A percentile compares a stretch with the other conserved stretches of the same genome.
Evolutionary conservation across 75 land plant species (phyloP).

Genomic region (Ceratopteris richardii): DNA sequence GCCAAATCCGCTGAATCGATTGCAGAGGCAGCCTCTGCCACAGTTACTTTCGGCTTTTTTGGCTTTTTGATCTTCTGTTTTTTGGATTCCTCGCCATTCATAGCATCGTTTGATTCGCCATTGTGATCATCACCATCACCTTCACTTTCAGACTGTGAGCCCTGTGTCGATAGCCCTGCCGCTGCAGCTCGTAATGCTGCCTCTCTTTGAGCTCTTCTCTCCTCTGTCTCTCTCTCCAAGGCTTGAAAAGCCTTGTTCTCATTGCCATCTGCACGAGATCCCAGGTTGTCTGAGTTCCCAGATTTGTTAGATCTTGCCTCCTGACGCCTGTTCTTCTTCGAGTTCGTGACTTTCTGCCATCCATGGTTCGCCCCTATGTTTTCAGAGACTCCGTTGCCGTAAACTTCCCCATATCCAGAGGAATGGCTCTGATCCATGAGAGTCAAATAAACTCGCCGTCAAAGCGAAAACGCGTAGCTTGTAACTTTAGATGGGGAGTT

Average conservation of each 20-base stretch:
- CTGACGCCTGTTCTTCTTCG: conserved; percentile 40
- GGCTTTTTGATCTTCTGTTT: conserved; percentile 70
- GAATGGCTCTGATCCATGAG: too few species aligned
- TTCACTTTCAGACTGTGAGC: conserved; percentile 37
- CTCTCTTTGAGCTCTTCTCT: conserved; percentile 21
- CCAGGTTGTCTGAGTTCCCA: background rate
- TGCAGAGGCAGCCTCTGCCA: conserved; percentile 75
- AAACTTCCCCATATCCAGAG: too few species aligned
- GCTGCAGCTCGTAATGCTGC: conserved; percentile 23
- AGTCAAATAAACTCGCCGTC: too few species aligned
- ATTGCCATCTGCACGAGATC: conserved; percentile 3
- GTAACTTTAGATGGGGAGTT: too few species aligned
- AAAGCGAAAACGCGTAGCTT: too few species aligned
- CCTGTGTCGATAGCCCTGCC: conserved; percentile 13
- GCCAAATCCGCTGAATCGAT: conserved; percentile 61
- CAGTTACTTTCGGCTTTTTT: conserved; percentile 88
- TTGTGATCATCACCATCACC: conserved; percentile 15
- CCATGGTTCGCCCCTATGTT: conserved; percentile 25
- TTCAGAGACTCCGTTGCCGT: too few species aligned
- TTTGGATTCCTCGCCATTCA: conserved; percentile 27
- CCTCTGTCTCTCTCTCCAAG: conserved; percentile 43
- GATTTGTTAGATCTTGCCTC: too few species aligned
- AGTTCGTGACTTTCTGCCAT: conserved; percentile 69
- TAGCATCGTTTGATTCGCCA: conserved; percentile 1
- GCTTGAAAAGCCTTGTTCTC: conserved; percentile 40